Percentiles rank a stretch among this genome's conserved stretches.
These are phyloP conservation scores for Glycyrrhiza uralensis DNA, from an alignment of 306 rosid species.

Conservation along the genomic window DNA sequence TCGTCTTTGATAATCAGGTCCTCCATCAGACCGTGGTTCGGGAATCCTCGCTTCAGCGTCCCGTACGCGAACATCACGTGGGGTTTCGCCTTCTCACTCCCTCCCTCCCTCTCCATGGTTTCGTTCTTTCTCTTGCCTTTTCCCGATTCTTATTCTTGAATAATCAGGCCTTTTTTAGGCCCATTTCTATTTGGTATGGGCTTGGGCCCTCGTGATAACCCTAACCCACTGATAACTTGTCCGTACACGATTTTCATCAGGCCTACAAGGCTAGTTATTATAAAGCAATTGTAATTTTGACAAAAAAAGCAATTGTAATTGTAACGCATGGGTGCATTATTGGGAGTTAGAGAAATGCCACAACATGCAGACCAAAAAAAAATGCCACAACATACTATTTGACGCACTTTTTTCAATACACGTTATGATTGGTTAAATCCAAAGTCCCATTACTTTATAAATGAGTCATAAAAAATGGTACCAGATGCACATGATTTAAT, in stretches of 20 bases:
- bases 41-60: constrained; percentile 60
- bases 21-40: constrained; percentile 42
- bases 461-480: no score
- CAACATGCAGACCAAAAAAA: no score
- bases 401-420: no score
- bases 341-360: no score
- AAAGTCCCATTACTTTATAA: no score
- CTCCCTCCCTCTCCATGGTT: background rate
- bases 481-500: no score
- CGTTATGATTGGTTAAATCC: no score
- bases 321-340: no score
- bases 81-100: background rate
- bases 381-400: no score
- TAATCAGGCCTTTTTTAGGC: background rate
- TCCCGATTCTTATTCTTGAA: background rate
- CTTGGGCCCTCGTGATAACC: background rate
- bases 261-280: no score
- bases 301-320: no score
- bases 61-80: constrained; percentile 58
- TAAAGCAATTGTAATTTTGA: no score
- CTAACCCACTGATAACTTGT: background rate
- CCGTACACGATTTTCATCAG: background rate
- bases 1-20: constrained; percentile 44
- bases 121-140: background rate
- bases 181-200: background rate